Evolutionary conservation across 805 yeast genomes (phyloP), one percentile per base, ranked within the genome.

Genomic region (Ogataea henricii): DNA sequence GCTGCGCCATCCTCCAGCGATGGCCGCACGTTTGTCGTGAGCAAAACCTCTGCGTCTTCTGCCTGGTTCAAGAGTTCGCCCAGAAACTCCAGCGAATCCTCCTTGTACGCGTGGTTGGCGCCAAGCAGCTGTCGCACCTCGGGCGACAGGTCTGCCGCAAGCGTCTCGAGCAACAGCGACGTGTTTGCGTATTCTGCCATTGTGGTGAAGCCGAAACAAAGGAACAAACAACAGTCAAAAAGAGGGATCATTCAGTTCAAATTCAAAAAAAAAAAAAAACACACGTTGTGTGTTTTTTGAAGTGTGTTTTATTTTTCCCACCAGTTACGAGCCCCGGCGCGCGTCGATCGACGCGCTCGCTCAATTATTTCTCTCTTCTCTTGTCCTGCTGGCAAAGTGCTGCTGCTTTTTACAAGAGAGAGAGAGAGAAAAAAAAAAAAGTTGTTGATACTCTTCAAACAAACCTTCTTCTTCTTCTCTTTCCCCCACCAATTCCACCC

Each of bases 31-130:
- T 52, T 49, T 2, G 63, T 51, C 6, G 64, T 57, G 4, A 66
- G 49, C 18, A 67, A 40, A 22, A 55, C 36, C 6, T 61, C 83
- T 50, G 61, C 74, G 47, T 65, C 73, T 27, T 80, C 79, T 37
- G 78, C 56, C 45, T 56, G 59, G 32, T 59, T 49, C 23, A 83
- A 64, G 9, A 81, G 60, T 1, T 63, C 67, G 29, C 65, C 59
- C 13, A 78, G 53, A 40, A 65, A 68, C 9, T 55, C 48, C 20
- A 72, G 48, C 4, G 74, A 61, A 22, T 68, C 66, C 4, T 68
- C 64, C 32, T 65, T 65, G 36, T 77, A 68, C 20, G 50, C 17
- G 20, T 67, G 70, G 7, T 57, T 36, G 25, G 67, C 64, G 3
- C 57, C 41, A 41, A 72, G 42, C 2, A 66, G 43, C 3, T 43